phyloP scores from a whole-genome alignment of 2,329 filamentous ascomycete species.

The Claviceps africana region DNA sequence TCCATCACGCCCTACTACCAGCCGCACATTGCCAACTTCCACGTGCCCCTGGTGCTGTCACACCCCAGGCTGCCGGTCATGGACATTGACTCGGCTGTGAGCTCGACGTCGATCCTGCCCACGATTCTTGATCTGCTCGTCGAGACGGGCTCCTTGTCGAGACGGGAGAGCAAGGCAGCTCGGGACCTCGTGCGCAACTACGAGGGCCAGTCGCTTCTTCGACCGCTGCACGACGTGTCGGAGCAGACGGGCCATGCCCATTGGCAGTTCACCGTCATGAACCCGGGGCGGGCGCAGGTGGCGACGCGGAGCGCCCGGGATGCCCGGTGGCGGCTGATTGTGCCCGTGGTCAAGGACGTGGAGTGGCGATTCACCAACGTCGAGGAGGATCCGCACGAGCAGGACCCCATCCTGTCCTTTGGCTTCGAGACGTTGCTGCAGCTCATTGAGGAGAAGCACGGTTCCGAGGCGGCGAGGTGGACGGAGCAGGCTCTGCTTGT shows the following conservation, averaged over 20 bases:
- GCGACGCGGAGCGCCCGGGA: slow-evolving; percentile 10
- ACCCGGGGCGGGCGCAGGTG: slow-evolving; percentile 13
- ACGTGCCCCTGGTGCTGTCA: slow-evolving; percentile 20
- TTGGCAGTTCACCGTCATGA: slow-evolving; percentile 15
- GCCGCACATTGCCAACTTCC: slow-evolving; percentile 19
- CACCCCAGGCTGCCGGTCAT: slow-evolving; percentile 20
- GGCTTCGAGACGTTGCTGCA: slow-evolving; percentile 10
- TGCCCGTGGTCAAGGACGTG: slow-evolving; percentile 13
- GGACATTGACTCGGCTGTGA: slow-evolving; percentile 18
- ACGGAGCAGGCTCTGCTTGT: slow-evolving; percentile 19
- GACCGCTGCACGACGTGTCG: slow-evolving; percentile 13
- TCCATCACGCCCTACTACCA: slow-evolving; percentile 20
- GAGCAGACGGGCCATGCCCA: slow-evolving; percentile 9
- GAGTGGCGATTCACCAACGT: slow-evolving; percentile 20
- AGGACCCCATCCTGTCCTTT: slow-evolving; percentile 14
- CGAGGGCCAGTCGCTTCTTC: slow-evolving; percentile 22
- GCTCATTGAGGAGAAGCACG: slow-evolving; percentile 11
- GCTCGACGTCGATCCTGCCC: slow-evolving; percentile 19
- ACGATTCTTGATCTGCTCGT: slow-evolving; percentile 22
- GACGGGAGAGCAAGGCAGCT: slow-evolving; percentile 12
- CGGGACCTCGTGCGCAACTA: slow-evolving; percentile 19
- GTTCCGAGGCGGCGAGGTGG: slow-evolving; percentile 17
- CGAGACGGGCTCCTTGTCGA: slow-evolving; percentile 18
- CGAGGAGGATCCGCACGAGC: slow-evolving; percentile 16
- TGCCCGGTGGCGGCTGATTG: slow-evolving; percentile 12